Conservation (phyloP, 345 rosid genomes). For the Salix koriyanagi region DNA sequence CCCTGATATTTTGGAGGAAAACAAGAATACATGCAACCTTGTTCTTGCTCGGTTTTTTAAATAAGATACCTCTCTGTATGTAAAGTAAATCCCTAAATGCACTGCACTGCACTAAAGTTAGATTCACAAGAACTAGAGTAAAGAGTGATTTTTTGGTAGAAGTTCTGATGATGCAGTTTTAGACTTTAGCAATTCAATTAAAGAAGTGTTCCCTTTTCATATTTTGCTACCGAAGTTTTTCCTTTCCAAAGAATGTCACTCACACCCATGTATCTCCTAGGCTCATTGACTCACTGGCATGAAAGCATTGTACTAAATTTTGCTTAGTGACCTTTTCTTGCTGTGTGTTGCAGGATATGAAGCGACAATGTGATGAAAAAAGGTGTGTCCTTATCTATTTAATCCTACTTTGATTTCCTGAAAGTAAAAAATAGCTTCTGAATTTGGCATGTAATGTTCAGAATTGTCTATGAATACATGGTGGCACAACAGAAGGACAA, state of each 20-base stretch:
- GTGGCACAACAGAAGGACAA: slow-evolving; percentile 71
- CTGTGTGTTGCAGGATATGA: slow-evolving; percentile 76
- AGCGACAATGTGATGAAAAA: slow-evolving; percentile 92
- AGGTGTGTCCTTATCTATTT: slow-evolving; percentile 43
- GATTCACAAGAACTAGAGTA: too few species aligned
- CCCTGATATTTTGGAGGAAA: not conserved
- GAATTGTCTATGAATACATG: slow-evolving; percentile 72
- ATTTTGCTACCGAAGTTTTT: not conserved
- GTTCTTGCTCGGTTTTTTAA: not conserved
- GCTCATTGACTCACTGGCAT: not conserved
- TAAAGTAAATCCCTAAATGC: not conserved
- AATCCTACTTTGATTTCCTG: slow-evolving; percentile 12
- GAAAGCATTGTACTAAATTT: not conserved
- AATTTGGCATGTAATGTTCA: slow-evolving; percentile 36
- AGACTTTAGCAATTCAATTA: not conserved
- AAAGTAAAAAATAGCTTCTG: slow-evolving; percentile 15
- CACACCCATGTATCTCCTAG: not conserved
- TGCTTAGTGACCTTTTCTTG: slow-evolving; percentile 19
- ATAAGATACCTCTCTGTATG: not conserved
- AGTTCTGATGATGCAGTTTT: too few species aligned
- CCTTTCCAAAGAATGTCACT: not conserved
- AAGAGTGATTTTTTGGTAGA: not conserved
- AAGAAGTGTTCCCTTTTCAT: not conserved
- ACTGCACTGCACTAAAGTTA: not conserved
- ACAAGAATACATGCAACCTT: not conserved